These are phyloP conservation scores for Didymella segeticola DNA, from an alignment of 2,329 filamentous ascomycete genomes.

Conservation along the genomic window DNA sequence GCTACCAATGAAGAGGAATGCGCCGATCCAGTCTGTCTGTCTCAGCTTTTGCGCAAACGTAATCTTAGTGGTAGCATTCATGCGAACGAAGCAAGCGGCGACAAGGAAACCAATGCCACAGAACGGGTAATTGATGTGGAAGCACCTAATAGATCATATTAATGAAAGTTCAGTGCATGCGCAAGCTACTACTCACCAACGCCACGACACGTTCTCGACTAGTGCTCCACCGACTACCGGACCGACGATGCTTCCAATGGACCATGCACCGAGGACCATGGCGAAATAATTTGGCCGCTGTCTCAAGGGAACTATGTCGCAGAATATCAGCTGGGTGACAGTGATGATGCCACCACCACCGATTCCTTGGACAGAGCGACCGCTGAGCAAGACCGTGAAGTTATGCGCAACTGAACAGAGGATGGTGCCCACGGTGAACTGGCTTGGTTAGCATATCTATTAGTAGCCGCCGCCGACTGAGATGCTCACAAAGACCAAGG, in stretches of 20 bases:
- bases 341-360: constrained; percentile 51
- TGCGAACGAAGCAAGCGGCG: constrained; percentile 30
- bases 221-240: constrained; percentile 59
- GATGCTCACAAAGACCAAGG: constrained; percentile 47
- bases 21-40: constrained; percentile 54
- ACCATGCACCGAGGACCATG: constrained; percentile 55
- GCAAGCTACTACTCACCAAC: constrained; percentile 52
- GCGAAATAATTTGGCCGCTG: constrained; percentile 52
- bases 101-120: constrained; percentile 41
- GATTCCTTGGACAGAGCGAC: constrained; percentile 48
- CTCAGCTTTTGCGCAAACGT: constrained; percentile 33
- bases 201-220: constrained; percentile 60
- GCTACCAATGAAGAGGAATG: constrained; percentile 48
- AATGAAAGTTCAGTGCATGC: neutral
- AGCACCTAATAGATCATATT: constrained; percentile 51
- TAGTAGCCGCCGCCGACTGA: neutral
- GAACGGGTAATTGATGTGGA: constrained; percentile 69
- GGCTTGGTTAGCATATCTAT: neutral
- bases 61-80: constrained; percentile 27
- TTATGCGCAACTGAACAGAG: constrained; percentile 50
- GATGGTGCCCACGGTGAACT: constrained; percentile 56
- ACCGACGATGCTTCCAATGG: constrained; percentile 61
- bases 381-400: constrained; percentile 45
- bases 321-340: constrained; percentile 53
- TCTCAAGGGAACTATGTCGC: constrained; percentile 54